Percentiles rank a stretch among this genome's conserved stretches.
Evolutionary conservation across 371 early-diverging fungal genomes (phyloP).

Genomic region (Mortierella sp.): DNA sequence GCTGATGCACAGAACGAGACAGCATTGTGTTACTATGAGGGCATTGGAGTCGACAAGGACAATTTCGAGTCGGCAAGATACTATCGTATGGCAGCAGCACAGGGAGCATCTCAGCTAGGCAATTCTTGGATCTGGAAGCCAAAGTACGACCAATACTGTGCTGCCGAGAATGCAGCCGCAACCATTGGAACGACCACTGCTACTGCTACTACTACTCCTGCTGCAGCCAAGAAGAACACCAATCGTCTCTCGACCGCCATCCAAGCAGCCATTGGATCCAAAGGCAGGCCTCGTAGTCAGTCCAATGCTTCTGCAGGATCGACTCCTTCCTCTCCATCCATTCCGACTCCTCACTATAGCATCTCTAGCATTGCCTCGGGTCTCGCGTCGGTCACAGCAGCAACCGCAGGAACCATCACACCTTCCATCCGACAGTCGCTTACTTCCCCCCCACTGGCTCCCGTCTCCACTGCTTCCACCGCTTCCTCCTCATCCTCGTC

Average conservation of each 20-base stretch:
- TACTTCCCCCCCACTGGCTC: background rate
- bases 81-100: conserved; percentile 82
- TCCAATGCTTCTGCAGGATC: conserved; percentile 7
- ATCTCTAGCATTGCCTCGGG: conserved; percentile 29
- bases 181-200: no score
- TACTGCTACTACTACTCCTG: no score
- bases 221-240: no score
- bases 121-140: conserved; percentile 94
- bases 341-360: conserved; percentile 1
- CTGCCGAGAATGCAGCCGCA: no score
- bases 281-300: no score
- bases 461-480: background rate
- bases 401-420: conserved; percentile 6
- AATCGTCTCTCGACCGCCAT: no score
- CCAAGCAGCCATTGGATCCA: no score
- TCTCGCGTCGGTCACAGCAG: conserved; percentile 24
- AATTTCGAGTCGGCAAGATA: conserved; percentile 81
- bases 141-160: conserved; percentile 71
- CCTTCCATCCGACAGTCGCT: conserved; percentile 6
- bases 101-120: conserved; percentile 82
- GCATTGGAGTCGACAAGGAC: conserved; percentile 83
- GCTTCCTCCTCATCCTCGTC: background rate
- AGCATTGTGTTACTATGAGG: conserved; percentile 78
- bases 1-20: conserved; percentile 86
- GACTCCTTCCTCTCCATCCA: conserved; percentile 12